phyloP scores from a whole-genome alignment of 768 basidiomycete genomes.

The Myochromella boudieri region DNA sequence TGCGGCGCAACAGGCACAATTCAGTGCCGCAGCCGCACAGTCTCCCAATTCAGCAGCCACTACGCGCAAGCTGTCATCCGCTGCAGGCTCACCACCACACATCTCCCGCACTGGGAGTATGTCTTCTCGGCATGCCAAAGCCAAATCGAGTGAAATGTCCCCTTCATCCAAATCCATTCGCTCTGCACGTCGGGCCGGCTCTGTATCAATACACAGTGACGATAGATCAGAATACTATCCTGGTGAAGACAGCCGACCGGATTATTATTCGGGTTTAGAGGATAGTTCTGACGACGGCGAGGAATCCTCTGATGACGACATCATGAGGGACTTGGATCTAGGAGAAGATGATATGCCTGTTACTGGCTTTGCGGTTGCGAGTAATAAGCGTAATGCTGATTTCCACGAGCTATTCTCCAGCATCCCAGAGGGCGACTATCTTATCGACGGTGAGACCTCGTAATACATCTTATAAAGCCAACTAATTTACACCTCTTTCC shows the following conservation, averaged over 20 bases:
- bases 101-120: conserved; percentile 26
- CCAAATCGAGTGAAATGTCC: conserved; percentile 29
- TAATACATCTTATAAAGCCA: conserved; percentile 8
- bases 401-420: conserved; percentile 92
- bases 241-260: conserved; percentile 29
- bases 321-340: conserved; percentile 41
- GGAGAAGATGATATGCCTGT: conserved; percentile 83
- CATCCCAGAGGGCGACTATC: conserved; percentile 93
- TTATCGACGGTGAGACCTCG: conserved; percentile 83
- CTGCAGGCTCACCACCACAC: conserved; percentile 24
- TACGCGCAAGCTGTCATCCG: conserved; percentile 10
- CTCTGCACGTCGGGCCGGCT: conserved; percentile 5
- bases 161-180: conserved; percentile 28
- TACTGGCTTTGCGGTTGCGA: conserved; percentile 96
- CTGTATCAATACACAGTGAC: conserved; percentile 30
- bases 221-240: conserved; percentile 29
- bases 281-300: conserved; percentile 32
- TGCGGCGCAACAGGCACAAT: conserved; percentile 44
- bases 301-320: conserved; percentile 32
- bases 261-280: conserved; percentile 41
- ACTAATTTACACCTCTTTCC: no score
- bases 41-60: conserved; percentile 2
- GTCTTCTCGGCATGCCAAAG: conserved; percentile 24
- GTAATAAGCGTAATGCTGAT: conserved; percentile 90
- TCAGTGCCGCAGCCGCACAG: conserved; percentile 25